phyloP scores from a whole-genome alignment of 345 rosid species.

The Balakata baccata region DNA sequence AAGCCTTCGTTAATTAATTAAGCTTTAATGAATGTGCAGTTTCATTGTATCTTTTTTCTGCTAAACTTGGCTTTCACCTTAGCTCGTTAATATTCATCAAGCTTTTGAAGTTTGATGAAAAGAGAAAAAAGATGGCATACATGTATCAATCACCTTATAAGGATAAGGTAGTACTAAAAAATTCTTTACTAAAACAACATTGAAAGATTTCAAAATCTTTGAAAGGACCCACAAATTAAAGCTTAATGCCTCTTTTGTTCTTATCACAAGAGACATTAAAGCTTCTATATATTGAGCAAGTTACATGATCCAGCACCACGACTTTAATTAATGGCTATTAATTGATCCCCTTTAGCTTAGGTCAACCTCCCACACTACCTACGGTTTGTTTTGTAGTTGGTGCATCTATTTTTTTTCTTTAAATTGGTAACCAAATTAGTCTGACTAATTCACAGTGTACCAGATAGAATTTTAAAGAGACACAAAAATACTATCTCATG shows the following conservation, averaged over 20 bases:
- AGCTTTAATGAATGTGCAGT: too few relatives aligned
- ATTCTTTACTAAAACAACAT: not conserved
- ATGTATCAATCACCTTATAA: not conserved
- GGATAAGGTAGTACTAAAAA: not conserved
- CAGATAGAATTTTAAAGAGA: too few relatives aligned
- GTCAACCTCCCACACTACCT: constrained; percentile 16
- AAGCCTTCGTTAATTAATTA: too few relatives aligned
- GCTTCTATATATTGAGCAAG: constrained; percentile 4
- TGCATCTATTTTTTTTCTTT: not conserved
- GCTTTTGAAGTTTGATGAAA: too few relatives aligned
- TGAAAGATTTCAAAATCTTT: constrained; percentile 29
- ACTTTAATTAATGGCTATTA: constrained; percentile 20
- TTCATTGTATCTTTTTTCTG: not conserved
- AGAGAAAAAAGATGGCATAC: not conserved
- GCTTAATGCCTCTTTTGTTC: constrained; percentile 1
- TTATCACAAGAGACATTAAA: constrained; percentile 25
- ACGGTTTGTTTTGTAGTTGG: constrained; percentile 6
- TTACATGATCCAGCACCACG: constrained; percentile 19
- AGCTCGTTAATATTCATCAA: too few relatives aligned
- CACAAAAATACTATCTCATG: too few relatives aligned
- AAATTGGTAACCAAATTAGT: too few relatives aligned
- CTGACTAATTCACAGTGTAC: too few relatives aligned
- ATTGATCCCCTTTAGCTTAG: not conserved
- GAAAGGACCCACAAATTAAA: constrained; percentile 16
- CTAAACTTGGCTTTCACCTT: too few relatives aligned